These are phyloP conservation scores for Aspergillus hortae DNA, from an alignment of 2,329 filamentous ascomycete species.

Conservation along the genomic window DNA sequence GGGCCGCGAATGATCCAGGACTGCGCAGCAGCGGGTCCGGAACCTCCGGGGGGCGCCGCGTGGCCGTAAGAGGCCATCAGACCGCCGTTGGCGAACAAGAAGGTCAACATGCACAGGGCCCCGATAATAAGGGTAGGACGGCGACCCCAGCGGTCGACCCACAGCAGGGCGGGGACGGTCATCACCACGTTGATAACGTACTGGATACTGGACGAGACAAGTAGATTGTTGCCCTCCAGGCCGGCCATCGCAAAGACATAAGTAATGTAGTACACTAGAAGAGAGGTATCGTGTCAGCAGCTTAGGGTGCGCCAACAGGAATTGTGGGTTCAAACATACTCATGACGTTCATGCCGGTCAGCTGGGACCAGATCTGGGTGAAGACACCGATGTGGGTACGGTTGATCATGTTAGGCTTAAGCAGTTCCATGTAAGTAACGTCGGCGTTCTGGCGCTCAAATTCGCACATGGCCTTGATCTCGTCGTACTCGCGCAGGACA, in stretches of 20 bases:
- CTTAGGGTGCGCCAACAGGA: too few species aligned
- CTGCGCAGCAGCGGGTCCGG: conserved; percentile 30
- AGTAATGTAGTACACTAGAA: conserved; percentile 59
- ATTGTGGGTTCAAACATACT: conserved; percentile 21
- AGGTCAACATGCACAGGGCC: conserved; percentile 57
- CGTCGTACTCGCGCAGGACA: conserved; percentile 65
- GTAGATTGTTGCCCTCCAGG: conserved; percentile 54
- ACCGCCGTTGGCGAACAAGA: conserved; percentile 42
- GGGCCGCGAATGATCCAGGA: conserved; percentile 38
- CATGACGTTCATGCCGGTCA: conserved; percentile 74
- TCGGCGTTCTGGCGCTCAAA: conserved; percentile 69
- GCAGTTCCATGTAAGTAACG: conserved; percentile 67
- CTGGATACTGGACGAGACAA: conserved; percentile 67
- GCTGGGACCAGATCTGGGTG: conserved; percentile 71
- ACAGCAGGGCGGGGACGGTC: conserved; percentile 74
- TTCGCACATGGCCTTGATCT: conserved; percentile 69
- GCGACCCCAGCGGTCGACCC: conserved; percentile 72
- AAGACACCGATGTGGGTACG: conserved; percentile 69
- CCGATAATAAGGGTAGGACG: conserved; percentile 64
- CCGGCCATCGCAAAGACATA: conserved; percentile 68
- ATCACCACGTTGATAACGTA: conserved; percentile 77
- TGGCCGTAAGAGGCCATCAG: conserved; percentile 38
- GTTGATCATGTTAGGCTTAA: conserved; percentile 70
- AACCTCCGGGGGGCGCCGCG: conserved; percentile 39
- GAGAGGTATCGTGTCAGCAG: too few species aligned